Evolutionary conservation across 1,284 basidiomycete genomes (phyloP).

Genomic region (Ganoderma sp.): DNA sequence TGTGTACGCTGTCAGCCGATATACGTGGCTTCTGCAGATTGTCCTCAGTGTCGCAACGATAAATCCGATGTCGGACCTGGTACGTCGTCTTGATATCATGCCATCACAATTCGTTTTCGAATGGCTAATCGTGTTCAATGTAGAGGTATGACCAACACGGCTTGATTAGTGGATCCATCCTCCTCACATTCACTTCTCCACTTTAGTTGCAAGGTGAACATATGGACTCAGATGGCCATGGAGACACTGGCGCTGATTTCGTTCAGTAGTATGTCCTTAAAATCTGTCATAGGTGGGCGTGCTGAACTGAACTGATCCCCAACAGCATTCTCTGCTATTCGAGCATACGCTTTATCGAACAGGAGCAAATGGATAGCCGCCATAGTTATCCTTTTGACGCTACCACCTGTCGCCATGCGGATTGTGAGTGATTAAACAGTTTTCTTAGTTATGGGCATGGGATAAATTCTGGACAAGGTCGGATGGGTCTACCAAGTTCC

Average conservation of each 20-base stretch:
- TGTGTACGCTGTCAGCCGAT: slow-evolving; percentile 9
- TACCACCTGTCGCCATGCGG: background rate
- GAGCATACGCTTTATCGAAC: background rate
- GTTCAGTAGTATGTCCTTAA: background rate
- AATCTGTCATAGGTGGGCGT: no score
- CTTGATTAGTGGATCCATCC: background rate
- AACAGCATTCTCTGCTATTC: background rate
- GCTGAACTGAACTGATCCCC: background rate
- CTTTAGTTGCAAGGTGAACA: background rate
- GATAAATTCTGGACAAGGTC: background rate
- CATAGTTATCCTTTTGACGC: background rate
- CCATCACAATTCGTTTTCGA: background rate
- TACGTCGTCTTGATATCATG: background rate
- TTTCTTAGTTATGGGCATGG: background rate
- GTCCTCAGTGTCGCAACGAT: background rate
- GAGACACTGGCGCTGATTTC: background rate
- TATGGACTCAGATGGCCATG: background rate
- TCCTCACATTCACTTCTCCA: background rate
- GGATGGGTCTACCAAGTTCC: background rate
- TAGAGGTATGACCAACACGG: background rate
- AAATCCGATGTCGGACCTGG: background rate
- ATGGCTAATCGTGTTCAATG: background rate
- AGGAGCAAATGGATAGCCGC: background rate
- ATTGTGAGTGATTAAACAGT: background rate
- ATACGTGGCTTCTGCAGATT: background rate